Conservation (phyloP, 2,329 filamentous ascomycete species). For the Tolypocladium album region DNA sequence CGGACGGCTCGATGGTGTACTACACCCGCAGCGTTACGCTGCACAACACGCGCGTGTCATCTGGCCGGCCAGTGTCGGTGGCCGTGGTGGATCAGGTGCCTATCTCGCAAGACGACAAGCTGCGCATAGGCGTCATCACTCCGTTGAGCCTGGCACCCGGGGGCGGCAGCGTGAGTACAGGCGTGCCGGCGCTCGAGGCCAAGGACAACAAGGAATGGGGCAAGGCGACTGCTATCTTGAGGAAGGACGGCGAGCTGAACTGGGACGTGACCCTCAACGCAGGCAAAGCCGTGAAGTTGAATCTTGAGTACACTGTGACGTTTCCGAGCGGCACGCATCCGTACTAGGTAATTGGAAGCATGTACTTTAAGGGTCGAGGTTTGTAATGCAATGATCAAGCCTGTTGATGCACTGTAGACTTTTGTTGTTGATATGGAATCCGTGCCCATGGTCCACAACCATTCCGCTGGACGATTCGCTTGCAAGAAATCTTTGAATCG, state of each 20-base stretch:
- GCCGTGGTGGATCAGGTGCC: slow-evolving; percentile 47
- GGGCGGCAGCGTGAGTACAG: slow-evolving; percentile 23
- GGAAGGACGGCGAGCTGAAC: slow-evolving; percentile 42
- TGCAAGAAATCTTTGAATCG: no score
- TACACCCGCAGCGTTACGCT: slow-evolving; percentile 36
- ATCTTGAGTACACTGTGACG: slow-evolving; percentile 48
- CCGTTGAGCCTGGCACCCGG: slow-evolving; percentile 33
- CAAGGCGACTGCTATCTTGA: slow-evolving; percentile 33
- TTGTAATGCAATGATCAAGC: not conserved
- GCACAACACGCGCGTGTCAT: slow-evolving; percentile 31
- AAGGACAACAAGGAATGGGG: slow-evolving; percentile 32
- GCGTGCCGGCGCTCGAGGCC: slow-evolving; percentile 12
- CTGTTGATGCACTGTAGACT: not conserved
- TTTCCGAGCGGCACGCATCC: slow-evolving; percentile 35
- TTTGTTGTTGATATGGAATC: no score
- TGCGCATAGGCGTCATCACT: slow-evolving; percentile 35
- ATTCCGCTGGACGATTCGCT: no score
- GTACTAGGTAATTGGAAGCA: not conserved
- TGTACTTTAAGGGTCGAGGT: not conserved
- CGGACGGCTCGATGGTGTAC: slow-evolving; percentile 32
- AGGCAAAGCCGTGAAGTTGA: slow-evolving; percentile 39
- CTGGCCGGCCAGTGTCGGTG: slow-evolving; percentile 28
- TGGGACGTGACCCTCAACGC: slow-evolving; percentile 46
- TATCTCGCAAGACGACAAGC: slow-evolving; percentile 43
- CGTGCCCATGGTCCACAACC: no score